Conservation (phyloP, 371 early-diverging fungal genomes). For the Mycotypha africana region DNA sequence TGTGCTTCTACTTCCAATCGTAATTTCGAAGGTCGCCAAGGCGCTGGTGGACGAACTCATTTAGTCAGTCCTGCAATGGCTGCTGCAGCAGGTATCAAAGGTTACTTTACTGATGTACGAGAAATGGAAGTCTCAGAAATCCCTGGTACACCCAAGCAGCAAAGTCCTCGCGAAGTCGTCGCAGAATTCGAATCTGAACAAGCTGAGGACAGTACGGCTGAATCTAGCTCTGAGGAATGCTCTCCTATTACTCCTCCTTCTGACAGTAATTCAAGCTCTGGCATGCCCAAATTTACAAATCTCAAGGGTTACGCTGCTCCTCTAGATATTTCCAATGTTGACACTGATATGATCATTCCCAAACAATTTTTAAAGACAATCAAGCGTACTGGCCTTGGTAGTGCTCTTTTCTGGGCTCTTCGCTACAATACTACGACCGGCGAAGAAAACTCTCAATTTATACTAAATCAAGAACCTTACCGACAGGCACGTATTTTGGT, state of each 20-base stretch:
- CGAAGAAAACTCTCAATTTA: slow-evolving; percentile 48
- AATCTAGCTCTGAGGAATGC: slow-evolving; percentile 7
- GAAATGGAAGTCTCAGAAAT: slow-evolving; percentile 15
- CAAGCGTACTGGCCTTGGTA: slow-evolving; percentile 63
- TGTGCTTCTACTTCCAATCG: slow-evolving; percentile 70
- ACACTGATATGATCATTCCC: slow-evolving; percentile 73
- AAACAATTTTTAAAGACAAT: slow-evolving; percentile 75
- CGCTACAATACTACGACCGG: slow-evolving; percentile 49
- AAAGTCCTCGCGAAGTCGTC: slow-evolving; percentile 11
- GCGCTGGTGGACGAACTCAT: slow-evolving; percentile 59
- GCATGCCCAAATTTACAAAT: slow-evolving; percentile 58
- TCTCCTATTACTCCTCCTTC: slow-evolving; percentile 18
- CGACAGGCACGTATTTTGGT: slow-evolving; percentile 51
- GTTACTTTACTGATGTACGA: slow-evolving; percentile 43
- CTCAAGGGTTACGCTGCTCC: slow-evolving; percentile 57
- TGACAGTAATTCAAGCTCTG: slow-evolving; percentile 12
- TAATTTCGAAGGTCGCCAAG: slow-evolving; percentile 72
- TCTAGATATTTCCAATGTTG: slow-evolving; percentile 57
- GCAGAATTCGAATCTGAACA: slow-evolving; percentile 14
- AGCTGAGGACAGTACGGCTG: neutral
- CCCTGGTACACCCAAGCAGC: slow-evolving; percentile 11
- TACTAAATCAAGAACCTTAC: slow-evolving; percentile 57
- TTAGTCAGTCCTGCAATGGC: slow-evolving; percentile 50
- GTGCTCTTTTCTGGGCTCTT: slow-evolving; percentile 53
- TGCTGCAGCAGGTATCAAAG: slow-evolving; percentile 43